These are phyloP conservation scores for Penicillium sp. DNA, from an alignment of 2,329 filamentous ascomycete genomes.

Conservation along the genomic window DNA sequence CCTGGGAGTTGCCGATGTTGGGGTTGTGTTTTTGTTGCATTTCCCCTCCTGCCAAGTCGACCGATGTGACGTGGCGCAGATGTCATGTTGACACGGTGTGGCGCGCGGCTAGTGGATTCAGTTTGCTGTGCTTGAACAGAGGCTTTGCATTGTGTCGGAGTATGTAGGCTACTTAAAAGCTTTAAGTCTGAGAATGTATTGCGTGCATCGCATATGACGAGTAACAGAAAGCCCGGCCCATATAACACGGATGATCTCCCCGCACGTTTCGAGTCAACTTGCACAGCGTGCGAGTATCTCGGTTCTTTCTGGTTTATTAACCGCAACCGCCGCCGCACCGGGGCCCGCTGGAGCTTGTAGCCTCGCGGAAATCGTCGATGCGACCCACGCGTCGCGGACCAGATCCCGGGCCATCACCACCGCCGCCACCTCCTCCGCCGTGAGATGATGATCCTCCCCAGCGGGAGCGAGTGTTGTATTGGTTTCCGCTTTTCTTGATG, in stretches of 20 bases:
- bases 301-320: slow-evolving; percentile 12
- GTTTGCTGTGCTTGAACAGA: no score
- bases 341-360: not conserved
- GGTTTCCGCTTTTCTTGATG: slow-evolving; percentile 33
- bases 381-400: slow-evolving; percentile 45
- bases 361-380: slow-evolving; percentile 50
- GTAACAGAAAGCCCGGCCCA: not conserved
- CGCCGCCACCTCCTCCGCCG: slow-evolving; percentile 24
- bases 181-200: not conserved
- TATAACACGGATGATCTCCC: no score
- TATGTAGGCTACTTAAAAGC: no score
- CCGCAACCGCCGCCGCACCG: slow-evolving; percentile 41
- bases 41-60: slow-evolving; percentile 1
- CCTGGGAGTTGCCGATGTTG: not conserved
- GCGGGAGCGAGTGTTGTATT: slow-evolving; percentile 24
- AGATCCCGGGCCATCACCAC: slow-evolving; percentile 30
- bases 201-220: not conserved
- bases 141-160: no score
- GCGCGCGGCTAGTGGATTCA: not conserved
- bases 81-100: slow-evolving; percentile 14
- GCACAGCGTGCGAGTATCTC: not conserved
- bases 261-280: no score
- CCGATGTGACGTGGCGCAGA: slow-evolving; percentile 21
- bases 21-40: not conserved
- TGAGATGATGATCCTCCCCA: slow-evolving; percentile 21